Base-by-base conservation (phyloP, 768 basidiomycete genomes). In the Lenzites betulinus region DNA sequence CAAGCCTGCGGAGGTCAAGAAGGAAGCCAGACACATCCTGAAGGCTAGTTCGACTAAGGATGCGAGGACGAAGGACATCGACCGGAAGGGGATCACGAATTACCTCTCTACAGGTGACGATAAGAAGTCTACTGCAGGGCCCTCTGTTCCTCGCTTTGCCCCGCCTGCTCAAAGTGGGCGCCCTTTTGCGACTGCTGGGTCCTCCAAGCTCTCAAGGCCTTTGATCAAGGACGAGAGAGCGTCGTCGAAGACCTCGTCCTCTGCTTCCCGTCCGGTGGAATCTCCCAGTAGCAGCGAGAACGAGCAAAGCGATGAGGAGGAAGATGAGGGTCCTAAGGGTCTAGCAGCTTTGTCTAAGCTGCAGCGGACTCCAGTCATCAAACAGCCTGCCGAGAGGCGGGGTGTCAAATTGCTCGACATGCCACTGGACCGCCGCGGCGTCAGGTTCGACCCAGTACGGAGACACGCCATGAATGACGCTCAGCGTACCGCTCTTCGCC, bases 341-440 rank as follows among this genome's bases (percentile, higher is more conserved):
- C 68, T 92, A 62, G 81, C 79, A 1, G 77, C 79, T 12, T 79
- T 92, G 56, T 79, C 77, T 2, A 83, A 82, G 66, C 72, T 87
- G 58, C 87, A 88, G 58, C 83, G 82, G 60, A 81, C 84, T 1
- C 86, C 87, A 9, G 80, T 79, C 66, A 76, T 85, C 58, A 81
- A 78, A 69, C 88, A 85, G 67, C 78, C 77, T 7, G 69, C 73
- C 30, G 81, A 85, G 70, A 82, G 86, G 25, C 80, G 89, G 39
- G 83, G 85, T 69, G 78, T 90, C 64, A 87, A 85, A 72, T 75
- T 83, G 49, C 65, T 92, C 51, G 86, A 89, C 49, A 73, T 83
- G 47, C 81, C 84, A 0, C 76, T 75, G 30, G 71, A 61, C 15
- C 67, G 66, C 33, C 74, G 73, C 53, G 83, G 79, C 35, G 75